Conservation (phyloP, 305 asterid species). For the Stenogyne calaminthoides region DNA sequence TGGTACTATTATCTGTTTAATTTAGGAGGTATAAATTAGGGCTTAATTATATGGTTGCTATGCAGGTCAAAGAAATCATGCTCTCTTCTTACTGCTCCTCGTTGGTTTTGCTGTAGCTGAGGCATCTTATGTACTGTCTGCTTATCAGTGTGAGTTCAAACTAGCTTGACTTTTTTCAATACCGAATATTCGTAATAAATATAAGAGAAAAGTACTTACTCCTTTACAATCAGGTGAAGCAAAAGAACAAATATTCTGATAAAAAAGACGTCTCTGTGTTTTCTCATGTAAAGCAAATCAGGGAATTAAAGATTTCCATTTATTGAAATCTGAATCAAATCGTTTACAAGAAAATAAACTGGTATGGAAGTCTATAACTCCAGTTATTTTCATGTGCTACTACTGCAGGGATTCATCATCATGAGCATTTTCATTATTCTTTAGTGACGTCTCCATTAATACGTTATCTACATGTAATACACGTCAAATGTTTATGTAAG, state of each 20-base stretch:
- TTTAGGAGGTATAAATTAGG: background rate
- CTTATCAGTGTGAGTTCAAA: slow-evolving; percentile 48
- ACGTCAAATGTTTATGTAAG: background rate
- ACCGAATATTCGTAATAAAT: slow-evolving; percentile 3
- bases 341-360: background rate
- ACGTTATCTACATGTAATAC: background rate
- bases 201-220: slow-evolving; percentile 14
- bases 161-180: slow-evolving; percentile 11
- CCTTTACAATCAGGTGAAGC: background rate
- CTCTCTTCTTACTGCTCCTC: slow-evolving; percentile 42
- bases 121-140: slow-evolving; percentile 44
- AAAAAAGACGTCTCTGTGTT: background rate
- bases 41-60: slow-evolving; percentile 1
- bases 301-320: background rate
- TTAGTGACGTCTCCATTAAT: too few species aligned
- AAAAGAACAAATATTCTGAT: background rate
- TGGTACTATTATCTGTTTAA: background rate
- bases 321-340: background rate
- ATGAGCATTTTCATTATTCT: background rate
- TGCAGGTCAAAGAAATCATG: slow-evolving; percentile 57
- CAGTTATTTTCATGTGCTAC: background rate
- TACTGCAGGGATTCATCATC: background rate
- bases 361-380: background rate
- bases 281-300: slow-evolving; percentile 9
- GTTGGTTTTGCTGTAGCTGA: slow-evolving; percentile 46